Evolutionary conservation across 176 grass and related monocot genomes (phyloP), one percentile per base, ranked within the genome.

Genomic region (Guadua angustifolia): DNA sequence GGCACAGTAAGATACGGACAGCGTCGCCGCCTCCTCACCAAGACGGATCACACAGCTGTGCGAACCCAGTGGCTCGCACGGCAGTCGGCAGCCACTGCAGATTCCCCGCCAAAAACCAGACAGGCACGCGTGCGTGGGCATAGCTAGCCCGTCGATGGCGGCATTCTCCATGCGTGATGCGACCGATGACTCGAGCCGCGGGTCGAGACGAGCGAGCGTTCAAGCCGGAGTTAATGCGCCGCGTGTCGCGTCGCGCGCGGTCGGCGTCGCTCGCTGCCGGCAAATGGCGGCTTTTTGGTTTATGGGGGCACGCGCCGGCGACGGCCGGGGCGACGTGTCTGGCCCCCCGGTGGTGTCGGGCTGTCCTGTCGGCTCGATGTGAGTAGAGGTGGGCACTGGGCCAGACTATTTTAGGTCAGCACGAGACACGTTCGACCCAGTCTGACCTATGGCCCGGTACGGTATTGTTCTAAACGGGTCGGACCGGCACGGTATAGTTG

Each of bases 21-120:
- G 35, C 39, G 66, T 32, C 73, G 71, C 57, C 79, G 38, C 19
- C 70, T 68, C 69, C 49, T 36, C 78, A 8, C 59, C 9, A 73
- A 35, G 49, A 29, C 58, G 38, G 44, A 33, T 43, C 73, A 47
- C 80, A 88, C 86, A 83, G 0, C 66, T 88, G 86, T 73, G 17
- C 80, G 74, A 56, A 2, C 9, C 65, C 43, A 3, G 56, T 44
- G 14, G 40, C 83, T 60, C n/a, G 52, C 74, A 61, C 74, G 83
- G 57, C 57, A 22, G 5, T 1, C 74, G 83, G 57, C 57, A 22
- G 5, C 6, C 51, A 17, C 6, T 19, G 2, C 51, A 2, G 6
- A 44, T 17, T 17, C 6, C 50, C 5, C 0, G 50, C 17, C 16
- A 18, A 52, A 52, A 52, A 47, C 1, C 14, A 51, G 49, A 51